phyloP scores from a whole-genome alignment of 345 rosid genomes.

The Clarkia xantiana region DNA sequence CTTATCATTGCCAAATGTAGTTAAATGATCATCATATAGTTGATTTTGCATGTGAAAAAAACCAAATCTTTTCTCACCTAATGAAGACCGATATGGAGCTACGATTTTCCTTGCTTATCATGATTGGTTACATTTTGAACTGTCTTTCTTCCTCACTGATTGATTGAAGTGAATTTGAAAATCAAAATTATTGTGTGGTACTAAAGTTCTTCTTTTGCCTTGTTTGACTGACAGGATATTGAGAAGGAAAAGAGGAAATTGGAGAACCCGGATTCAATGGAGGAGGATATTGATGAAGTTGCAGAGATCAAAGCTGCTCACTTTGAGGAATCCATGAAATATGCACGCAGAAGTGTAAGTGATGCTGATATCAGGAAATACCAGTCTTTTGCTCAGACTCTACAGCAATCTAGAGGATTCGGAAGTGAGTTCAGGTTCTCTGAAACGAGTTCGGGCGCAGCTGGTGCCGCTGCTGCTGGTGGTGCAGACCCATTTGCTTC shows the following conservation, averaged over 20 bases:
- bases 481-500: conserved; percentile 58
- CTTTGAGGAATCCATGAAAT: conserved; percentile 91
- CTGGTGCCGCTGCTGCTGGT: conserved; percentile 4
- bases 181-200: not conserved
- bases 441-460: conserved; percentile 23
- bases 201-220: not conserved
- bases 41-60: too few relatives aligned
- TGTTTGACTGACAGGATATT: conserved; percentile 43
- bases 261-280: conserved; percentile 91
- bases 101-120: too few relatives aligned
- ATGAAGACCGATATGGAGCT: too few relatives aligned
- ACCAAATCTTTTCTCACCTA: too few relatives aligned
- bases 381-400: conserved; percentile 89
- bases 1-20: not conserved
- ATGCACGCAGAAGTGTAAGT: conserved; percentile 78
- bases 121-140: too few relatives aligned
- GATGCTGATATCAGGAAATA: conserved; percentile 91
- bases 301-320: conserved; percentile 79
- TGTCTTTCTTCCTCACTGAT: too few relatives aligned
- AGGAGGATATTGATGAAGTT: conserved; percentile 72
- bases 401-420: conserved; percentile 89
- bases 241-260: conserved; percentile 74
- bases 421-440: conserved; percentile 74
- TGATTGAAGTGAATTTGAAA: too few relatives aligned
- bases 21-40: not conserved